phyloP scores from a whole-genome alignment of 345 rosid species.

The Hevea brasiliensis region DNA sequence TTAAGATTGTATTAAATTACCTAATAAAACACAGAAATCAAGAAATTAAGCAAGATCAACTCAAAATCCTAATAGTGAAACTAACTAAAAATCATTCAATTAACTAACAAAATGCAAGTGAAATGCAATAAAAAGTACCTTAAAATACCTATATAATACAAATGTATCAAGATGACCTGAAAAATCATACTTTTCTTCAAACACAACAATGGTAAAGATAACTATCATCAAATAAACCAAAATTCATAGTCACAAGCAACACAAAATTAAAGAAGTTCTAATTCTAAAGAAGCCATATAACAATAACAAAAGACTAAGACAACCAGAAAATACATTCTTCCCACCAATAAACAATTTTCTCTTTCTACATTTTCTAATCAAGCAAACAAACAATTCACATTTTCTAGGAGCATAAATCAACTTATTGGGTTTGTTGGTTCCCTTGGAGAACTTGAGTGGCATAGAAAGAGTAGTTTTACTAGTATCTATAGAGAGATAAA shows the following conservation, averaged over 20 bases:
- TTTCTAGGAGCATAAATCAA: conserved; percentile 39
- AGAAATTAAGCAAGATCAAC: too few relatives aligned
- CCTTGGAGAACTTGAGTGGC: conserved; percentile 26
- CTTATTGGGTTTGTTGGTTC: conserved; percentile 32
- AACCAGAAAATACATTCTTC: background rate
- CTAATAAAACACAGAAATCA: too few relatives aligned
- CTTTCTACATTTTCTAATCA: conserved; percentile 5
- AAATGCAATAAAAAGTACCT: too few relatives aligned
- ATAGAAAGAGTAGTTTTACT: conserved; percentile 31
- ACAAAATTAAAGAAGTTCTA: background rate
- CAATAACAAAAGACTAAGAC: background rate
- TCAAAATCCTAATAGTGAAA: too few relatives aligned
- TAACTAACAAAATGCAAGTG: too few relatives aligned
- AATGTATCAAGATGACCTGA: conserved; percentile 44
- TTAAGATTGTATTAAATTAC: too few relatives aligned
- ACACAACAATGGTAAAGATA: conserved; percentile 6
- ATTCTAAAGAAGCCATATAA: background rate
- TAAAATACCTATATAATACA: too few relatives aligned
- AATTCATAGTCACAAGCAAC: background rate
- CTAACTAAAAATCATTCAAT: too few relatives aligned
- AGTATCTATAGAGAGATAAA: conserved; percentile 39
- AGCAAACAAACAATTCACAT: conserved; percentile 30
- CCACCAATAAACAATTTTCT: background rate
- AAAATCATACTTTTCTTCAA: conserved; percentile 5
- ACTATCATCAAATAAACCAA: conserved; percentile 6